These are phyloP conservation scores for Lablab purpureus DNA, from an alignment of 306 rosid species.

Conservation along the genomic window DNA sequence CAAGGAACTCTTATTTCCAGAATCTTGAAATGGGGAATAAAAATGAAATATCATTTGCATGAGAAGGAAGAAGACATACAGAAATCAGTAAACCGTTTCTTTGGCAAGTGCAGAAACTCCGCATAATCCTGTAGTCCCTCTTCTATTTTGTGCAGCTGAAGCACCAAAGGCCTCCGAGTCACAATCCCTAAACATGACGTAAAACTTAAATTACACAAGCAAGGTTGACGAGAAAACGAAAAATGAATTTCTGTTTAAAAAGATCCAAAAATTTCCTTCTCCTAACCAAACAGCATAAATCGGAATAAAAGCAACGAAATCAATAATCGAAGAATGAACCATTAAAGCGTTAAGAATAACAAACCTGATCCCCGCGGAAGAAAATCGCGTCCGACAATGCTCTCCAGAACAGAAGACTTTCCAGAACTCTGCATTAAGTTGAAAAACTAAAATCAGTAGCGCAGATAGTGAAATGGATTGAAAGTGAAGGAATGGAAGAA, in stretches of 20 bases:
- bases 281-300: conserved; percentile 18
- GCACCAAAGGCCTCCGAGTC: conserved; percentile 91
- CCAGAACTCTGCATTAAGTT: conserved; percentile 75
- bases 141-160: conserved; percentile 77
- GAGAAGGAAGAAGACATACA: conserved; percentile 57
- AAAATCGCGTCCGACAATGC: conserved; percentile 91
- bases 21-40: conserved; percentile 29
- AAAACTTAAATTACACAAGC: conserved; percentile 26
- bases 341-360: background rate
- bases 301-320: background rate
- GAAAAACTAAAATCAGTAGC: background rate
- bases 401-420: conserved; percentile 81
- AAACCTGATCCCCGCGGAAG: conserved; percentile 90
- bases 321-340: background rate
- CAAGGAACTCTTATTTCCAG: conserved; percentile 25
- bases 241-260: background rate
- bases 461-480: background rate
- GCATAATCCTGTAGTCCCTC: conserved; percentile 72
- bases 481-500: background rate
- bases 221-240: background rate
- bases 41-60: conserved; percentile 20
- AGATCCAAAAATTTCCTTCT: conserved; percentile 16
- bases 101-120: conserved; percentile 80
- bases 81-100: conserved; percentile 69
- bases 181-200: conserved; percentile 75